A percentile compares a stretch with the other conserved stretches of the same genome.
These are phyloP conservation scores for Penicillium cinerascens DNA, from an alignment of 495 filamentous ascomycete species.

Conservation along the genomic window DNA sequence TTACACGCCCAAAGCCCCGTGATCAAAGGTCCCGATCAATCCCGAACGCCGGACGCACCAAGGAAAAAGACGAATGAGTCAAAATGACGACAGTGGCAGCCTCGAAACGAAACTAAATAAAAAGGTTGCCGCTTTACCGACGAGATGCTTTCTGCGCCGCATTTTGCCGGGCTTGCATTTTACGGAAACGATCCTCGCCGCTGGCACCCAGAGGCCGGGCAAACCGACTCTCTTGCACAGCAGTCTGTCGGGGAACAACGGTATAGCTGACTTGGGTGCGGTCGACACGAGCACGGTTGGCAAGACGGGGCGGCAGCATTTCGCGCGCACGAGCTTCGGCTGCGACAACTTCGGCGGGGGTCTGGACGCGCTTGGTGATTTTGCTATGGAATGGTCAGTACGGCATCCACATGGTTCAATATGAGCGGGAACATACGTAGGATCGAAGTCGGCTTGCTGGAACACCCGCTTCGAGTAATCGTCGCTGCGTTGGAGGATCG, in stretches of 20 bases:
- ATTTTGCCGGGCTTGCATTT: conserved; percentile 70
- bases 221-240: conserved; percentile 48
- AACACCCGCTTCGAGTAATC: conserved; percentile 80
- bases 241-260: conserved; percentile 65
- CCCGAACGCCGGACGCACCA: conserved; percentile 17
- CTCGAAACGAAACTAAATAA: conserved; percentile 1
- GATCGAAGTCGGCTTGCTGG: conserved; percentile 54
- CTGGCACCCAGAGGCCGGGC: conserved; percentile 65
- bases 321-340: conserved; percentile 65
- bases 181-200: conserved; percentile 76
- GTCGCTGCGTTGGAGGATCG: conserved; percentile 89
- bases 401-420: conserved; percentile 1
- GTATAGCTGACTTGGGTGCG: conserved; percentile 74
- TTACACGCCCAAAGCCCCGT: conserved; percentile 14
- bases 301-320: conserved; percentile 64
- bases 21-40: conserved; percentile 13
- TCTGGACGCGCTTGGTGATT: conserved; percentile 44
- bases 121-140: conserved; percentile 14
- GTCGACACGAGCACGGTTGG: conserved; percentile 69
- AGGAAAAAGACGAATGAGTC: conserved; percentile 1
- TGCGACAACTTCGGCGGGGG: conserved; percentile 48
- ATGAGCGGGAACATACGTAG: conserved; percentile 37
- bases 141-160: conserved; percentile 47
- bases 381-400: conserved; percentile 33
- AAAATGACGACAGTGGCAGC: background rate